Evolutionary conservation across 2,329 filamentous ascomycete species (phyloP).

Genomic region (Nemania serpens): DNA sequence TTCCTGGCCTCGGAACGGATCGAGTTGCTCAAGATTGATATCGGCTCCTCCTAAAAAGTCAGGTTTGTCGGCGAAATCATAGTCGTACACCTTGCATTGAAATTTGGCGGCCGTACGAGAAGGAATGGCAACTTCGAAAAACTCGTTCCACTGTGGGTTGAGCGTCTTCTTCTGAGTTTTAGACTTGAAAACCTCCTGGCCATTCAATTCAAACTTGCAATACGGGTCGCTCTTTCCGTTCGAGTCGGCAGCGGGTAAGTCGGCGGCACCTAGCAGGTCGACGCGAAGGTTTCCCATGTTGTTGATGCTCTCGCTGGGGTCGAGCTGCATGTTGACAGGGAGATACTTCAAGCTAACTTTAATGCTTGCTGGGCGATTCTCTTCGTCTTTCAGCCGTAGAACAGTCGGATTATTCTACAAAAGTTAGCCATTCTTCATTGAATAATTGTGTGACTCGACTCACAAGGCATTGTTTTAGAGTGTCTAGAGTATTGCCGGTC

Average conservation of each 20-base stretch:
- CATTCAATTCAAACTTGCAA: constrained; percentile 91
- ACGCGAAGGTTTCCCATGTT: constrained; percentile 96
- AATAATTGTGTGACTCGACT: constrained; percentile 41
- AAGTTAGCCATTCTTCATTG: constrained; percentile 27
- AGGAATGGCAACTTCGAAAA: constrained; percentile 81
- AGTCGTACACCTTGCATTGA: constrained; percentile 84
- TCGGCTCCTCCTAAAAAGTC: constrained; percentile 81
- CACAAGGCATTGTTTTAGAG: constrained; percentile 84
- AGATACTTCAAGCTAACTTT: constrained; percentile 95
- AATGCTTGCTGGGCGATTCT: constrained; percentile 77
- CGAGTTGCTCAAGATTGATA: constrained; percentile 78
- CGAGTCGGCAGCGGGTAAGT: constrained; percentile 90
- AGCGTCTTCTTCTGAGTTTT: constrained; percentile 97
- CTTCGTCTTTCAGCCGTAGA: constrained; percentile 76
- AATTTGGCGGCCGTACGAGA: constrained; percentile 87
- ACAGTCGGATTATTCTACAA: constrained; percentile 83
- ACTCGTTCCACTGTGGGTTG: constrained; percentile 94
- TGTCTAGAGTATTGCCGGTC: constrained; percentile 82
- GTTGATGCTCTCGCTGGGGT: constrained; percentile 96
- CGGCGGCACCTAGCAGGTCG: constrained; percentile 83
- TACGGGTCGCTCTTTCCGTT: constrained; percentile 98
- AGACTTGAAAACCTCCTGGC: constrained; percentile 90
- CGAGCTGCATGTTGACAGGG: constrained; percentile 89
- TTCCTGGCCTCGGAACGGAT: constrained; percentile 83
- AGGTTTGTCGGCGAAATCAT: constrained; percentile 94